A percentile compares a stretch with the other conserved stretches of the same genome.
Conservation (phyloP, 2,329 filamentous ascomycete species). For the Aureobasidium sp. region DNA sequence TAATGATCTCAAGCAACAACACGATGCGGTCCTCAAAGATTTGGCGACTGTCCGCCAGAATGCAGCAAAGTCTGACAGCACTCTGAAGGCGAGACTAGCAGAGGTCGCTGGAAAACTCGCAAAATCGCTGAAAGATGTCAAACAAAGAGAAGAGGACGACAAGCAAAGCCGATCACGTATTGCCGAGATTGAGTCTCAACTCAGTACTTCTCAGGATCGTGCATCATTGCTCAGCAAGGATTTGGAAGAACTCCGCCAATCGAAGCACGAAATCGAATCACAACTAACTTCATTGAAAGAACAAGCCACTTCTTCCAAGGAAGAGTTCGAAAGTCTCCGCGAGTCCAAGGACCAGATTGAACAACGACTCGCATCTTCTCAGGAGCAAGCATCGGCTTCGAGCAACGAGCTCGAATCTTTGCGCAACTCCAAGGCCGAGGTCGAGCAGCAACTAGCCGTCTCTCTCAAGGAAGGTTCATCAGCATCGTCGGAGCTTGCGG, state of each 20-base stretch:
- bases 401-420: constrained; percentile 1
- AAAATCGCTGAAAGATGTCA: constrained; percentile 12
- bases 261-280: constrained; percentile 11
- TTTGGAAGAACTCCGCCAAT: constrained; percentile 6
- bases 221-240: constrained; percentile 1
- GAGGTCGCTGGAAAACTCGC: constrained; percentile 21
- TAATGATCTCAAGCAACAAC: constrained; percentile 9
- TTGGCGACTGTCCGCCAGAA: background rate
- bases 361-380: background rate
- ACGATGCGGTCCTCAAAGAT: constrained; percentile 12
- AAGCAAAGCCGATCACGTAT: background rate
- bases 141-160: constrained; percentile 1
- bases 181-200: background rate
- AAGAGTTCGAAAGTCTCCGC: background rate
- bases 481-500: background rate
- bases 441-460: background rate
- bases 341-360: constrained; percentile 2
- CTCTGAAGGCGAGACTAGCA: constrained; percentile 21
- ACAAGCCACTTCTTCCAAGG: background rate
- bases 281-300: background rate
- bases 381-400: background rate
- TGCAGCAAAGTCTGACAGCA: constrained; percentile 14
- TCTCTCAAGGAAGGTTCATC: background rate
- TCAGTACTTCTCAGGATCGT: background rate
- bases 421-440: constrained; percentile 3